A percentile compares a stretch with the other conserved stretches of the same genome.
Evolutionary conservation across 768 basidiomycete species (phyloP).

Genomic region (Strobilomyces confusus): DNA sequence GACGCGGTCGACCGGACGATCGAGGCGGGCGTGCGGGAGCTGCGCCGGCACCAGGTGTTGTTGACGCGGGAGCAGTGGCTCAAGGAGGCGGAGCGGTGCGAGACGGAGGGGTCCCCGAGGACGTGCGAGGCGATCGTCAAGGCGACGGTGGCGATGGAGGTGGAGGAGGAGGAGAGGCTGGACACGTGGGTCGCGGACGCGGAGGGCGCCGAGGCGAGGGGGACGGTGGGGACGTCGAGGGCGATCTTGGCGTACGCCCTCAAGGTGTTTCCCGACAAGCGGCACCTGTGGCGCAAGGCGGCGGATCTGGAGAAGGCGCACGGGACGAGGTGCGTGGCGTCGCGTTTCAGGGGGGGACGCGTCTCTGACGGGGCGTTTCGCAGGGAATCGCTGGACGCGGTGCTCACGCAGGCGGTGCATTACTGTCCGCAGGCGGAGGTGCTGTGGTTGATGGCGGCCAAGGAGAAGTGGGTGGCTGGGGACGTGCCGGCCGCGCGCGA

Average conservation of each 20-base stretch:
- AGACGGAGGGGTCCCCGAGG: slow-evolving; percentile 75
- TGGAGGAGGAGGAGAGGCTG: slow-evolving; percentile 91
- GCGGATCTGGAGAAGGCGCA: slow-evolving; percentile 92
- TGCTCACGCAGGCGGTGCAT: slow-evolving; percentile 78
- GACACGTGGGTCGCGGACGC: slow-evolving; percentile 93
- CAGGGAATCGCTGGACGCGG: slow-evolving; percentile 76
- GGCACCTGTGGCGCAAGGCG: slow-evolving; percentile 83
- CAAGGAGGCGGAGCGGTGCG: slow-evolving; percentile 90
- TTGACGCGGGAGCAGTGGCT: slow-evolving; percentile 92
- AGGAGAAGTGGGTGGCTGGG: slow-evolving; percentile 91
- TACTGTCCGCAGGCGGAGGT: slow-evolving; percentile 95
- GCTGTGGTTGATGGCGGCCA: slow-evolving; percentile 96
- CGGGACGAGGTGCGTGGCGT: slow-evolving; percentile 61
- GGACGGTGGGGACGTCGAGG: slow-evolving; percentile 76
- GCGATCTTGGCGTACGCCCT: slow-evolving; percentile 90
- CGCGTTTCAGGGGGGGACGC: too few relatives aligned
- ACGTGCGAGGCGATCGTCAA: slow-evolving; percentile 95
- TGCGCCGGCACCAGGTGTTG: slow-evolving; percentile 81
- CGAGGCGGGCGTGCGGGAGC: slow-evolving; percentile 71
- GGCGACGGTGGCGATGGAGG: slow-evolving; percentile 87
- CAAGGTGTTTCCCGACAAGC: slow-evolving; percentile 84
- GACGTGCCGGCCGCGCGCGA: slow-evolving; percentile 90
- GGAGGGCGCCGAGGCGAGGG: slow-evolving; percentile 70
- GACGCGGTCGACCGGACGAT: slow-evolving; percentile 85
- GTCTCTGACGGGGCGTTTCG: too few relatives aligned